Evolutionary conservation across 2,329 filamentous ascomycete species (phyloP), one percentile per base, ranked within the genome.

Genomic region (Hirsutella rhossiliensis): DNA sequence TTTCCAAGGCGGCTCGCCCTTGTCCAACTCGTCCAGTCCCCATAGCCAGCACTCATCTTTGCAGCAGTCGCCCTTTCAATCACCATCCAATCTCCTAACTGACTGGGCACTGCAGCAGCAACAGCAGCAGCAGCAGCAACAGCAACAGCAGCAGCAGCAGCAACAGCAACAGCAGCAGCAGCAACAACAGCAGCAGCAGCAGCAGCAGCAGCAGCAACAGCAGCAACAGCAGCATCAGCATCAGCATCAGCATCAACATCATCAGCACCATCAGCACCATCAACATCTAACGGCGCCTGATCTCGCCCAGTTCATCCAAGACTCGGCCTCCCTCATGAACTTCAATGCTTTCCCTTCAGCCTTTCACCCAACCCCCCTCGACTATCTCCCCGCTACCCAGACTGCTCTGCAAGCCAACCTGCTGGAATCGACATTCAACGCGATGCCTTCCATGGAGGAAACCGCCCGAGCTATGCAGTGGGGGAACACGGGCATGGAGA

Each of bases 301-400:
- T 38, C 62, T 76, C 42, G 63, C 72, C 36, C 63, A 66, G 29
- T 77, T 72, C 53, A 70, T 79, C 43, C 77, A 76, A 54, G 76
- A 81, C 49, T 66, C 72, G 34, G 66, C 74, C 34, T 66, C 73
- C 5, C 62, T 81, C 49, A 69, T 78, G 53, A 71, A 62, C 51
- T 78, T 75, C 59, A 71, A 71, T 54, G 61, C 72, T 9, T 77
- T 75, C 52, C 60, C 67, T 19, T 52, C 69, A 37, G 65, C 61
- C 51, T 77, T 73, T 56, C 76, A 73, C 56, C 68, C 73, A 47
- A 72, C 67, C 45, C 63, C 75, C 30, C 69, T 80, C 46, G 77
- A 77, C 49, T 83, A 82, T 62, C 69, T 75, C 48, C 70, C 70
- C 57, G 69, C 80, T 8, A 76, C 77, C 8, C 82, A 85, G 55